Evolutionary conservation across 192 early-diverging fungal genomes (phyloP), one percentile per base, ranked within the genome.

Genomic region (Podila clonocystis): DNA sequence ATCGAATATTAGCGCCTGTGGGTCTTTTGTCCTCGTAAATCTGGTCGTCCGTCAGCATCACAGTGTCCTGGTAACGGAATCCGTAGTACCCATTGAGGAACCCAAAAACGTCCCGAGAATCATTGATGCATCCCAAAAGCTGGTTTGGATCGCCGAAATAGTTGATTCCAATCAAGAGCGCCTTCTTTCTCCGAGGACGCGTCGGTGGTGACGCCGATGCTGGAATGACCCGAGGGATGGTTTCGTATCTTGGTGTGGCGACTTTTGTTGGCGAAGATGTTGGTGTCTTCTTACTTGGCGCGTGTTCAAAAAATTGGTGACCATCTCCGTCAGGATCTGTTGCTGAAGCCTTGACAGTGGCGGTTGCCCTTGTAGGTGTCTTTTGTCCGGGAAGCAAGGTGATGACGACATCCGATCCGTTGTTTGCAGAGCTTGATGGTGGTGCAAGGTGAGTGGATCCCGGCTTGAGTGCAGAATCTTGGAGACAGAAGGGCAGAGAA

Each of bases 21-120:
- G 86, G 85, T 15, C 77, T 26, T 36, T 80, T 80, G 67, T 80
- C 70, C 45, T 80, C 77, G 59, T 80, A 80, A n/a, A 82, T 64
- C 61, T 92, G 86, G 70, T 93, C 91, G 70, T 94, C 93, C 60
- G 92, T 94, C 70, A 94, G 82, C 64, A 89, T 72, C 26, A 92
- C 74, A 59, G 92, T 87, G 73, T 88, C 84, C 22, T 80, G 82
- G 62, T 88, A 88, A 17, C 55, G 29, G 82, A 92, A 93, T 13
- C 88, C 86, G 68, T 85, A 93, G 38, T 83, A 72, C 33, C 71
- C 70, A 28, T 84, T 72, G 36, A 95, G 80, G 62, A 92, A 91
- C 29, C 73, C 71, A 65, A 85, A 85, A 26, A 95, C 83, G 68
- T 91, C 87, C 20, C 48, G 67, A 11, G 65, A 71, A 48, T 68